These are phyloP conservation scores for Rugonectria rugulosa DNA, from an alignment of 2,329 filamentous ascomycete genomes.

Conservation along the genomic window DNA sequence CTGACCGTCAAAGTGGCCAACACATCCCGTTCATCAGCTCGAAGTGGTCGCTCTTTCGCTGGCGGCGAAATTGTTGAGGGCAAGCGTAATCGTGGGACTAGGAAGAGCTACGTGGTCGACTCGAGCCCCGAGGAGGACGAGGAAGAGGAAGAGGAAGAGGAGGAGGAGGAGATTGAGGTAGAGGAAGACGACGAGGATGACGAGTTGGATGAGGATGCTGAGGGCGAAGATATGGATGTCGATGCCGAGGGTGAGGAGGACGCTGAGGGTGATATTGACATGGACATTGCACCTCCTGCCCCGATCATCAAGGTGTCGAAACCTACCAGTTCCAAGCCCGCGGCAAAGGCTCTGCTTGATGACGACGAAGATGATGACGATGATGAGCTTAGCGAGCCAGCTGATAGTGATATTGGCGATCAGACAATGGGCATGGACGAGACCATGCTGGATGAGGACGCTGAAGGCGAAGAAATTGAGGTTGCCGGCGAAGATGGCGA, in stretches of 20 bases:
- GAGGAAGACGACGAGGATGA: slow-evolving; percentile 53
- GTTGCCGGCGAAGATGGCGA: slow-evolving; percentile 52
- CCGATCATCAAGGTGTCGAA: slow-evolving; percentile 60
- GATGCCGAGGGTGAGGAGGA: slow-evolving; percentile 57
- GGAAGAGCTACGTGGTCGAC: slow-evolving; percentile 68
- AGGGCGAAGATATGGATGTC: slow-evolving; percentile 46
- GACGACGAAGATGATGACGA: slow-evolving; percentile 58
- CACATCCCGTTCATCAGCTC: slow-evolving; percentile 60
- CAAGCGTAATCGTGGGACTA: slow-evolving; percentile 61
- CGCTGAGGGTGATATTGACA: slow-evolving; percentile 55
- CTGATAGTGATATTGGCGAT: slow-evolving; percentile 56
- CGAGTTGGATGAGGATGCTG: slow-evolving; percentile 49
- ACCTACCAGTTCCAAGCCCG: slow-evolving; percentile 48
- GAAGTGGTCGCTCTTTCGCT: slow-evolving; percentile 50
- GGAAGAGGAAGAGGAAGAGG: slow-evolving; percentile 46
- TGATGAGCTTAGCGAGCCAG: slow-evolving; percentile 63
- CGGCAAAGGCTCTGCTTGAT: slow-evolving; percentile 46
- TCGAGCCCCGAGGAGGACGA: slow-evolving; percentile 59
- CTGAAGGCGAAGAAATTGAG: slow-evolving; percentile 55
- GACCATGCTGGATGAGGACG: slow-evolving; percentile 56
- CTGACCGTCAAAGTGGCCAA: slow-evolving; percentile 61
- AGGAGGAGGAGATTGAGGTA: slow-evolving; percentile 47
- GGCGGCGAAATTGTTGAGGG: slow-evolving; percentile 58
- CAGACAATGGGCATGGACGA: slow-evolving; percentile 52
- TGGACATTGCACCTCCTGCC: slow-evolving; percentile 47